Conservation (phyloP, 2,329 filamentous ascomycete species). For the Whalleya microplaca region DNA sequence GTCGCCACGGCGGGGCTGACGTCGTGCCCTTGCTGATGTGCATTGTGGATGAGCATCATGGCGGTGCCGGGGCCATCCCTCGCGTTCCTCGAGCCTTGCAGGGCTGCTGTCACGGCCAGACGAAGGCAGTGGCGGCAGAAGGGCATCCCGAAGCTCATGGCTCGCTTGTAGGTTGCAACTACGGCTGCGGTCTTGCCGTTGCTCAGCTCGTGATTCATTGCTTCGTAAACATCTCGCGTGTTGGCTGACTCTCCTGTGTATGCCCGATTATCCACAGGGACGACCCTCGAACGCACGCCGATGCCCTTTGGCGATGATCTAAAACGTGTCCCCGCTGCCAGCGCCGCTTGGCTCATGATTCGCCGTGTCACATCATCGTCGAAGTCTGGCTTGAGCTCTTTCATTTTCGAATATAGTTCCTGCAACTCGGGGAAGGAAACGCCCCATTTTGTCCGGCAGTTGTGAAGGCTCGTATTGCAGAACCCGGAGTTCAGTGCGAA, state of each 20-base stretch:
- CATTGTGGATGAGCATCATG: conserved; percentile 44
- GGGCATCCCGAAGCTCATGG: conserved; percentile 39
- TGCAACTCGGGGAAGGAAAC: conserved; percentile 42
- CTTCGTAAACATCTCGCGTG: conserved; percentile 39
- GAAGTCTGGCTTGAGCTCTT: conserved; percentile 36
- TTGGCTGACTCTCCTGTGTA: conserved; percentile 33
- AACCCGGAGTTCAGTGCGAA: conserved; percentile 43
- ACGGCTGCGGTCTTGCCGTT: conserved; percentile 38
- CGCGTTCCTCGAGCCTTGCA: conserved; percentile 41
- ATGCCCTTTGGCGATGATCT: not conserved
- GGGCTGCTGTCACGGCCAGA: conserved; percentile 50
- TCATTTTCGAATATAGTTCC: conserved; percentile 40
- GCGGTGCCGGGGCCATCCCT: conserved; percentile 40
- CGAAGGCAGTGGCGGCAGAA: conserved; percentile 48
- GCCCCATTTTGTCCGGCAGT: conserved; percentile 43
- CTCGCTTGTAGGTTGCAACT: conserved; percentile 44
- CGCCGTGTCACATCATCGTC: conserved; percentile 44
- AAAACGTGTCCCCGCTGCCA: conserved; percentile 15
- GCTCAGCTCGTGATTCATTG: conserved; percentile 47
- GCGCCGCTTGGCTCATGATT: conserved; percentile 41
- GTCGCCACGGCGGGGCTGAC: conserved; percentile 41
- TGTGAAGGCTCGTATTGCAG: conserved; percentile 44
- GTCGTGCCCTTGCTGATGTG: conserved; percentile 46
- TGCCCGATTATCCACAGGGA: conserved; percentile 29
- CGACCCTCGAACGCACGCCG: conserved; percentile 1